A percentile compares a stretch with the other conserved stretches of the same genome.
Evolutionary conservation across 2,329 filamentous ascomycete species (phyloP).

Genomic region (Xylariales sp.): DNA sequence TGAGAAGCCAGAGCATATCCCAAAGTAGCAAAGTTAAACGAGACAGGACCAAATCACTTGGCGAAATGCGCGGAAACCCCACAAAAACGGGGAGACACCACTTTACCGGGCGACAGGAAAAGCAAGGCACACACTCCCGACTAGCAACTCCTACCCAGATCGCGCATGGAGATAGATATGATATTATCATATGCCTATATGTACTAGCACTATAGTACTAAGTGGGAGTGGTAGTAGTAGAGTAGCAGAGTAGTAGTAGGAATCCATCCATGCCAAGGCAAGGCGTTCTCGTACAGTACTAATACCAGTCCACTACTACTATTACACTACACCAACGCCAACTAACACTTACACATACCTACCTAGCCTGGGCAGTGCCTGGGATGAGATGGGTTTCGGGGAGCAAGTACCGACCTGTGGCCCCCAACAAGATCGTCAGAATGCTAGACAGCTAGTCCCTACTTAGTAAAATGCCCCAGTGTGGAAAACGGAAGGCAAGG

Average conservation of each 20-base stretch:
- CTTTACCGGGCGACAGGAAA: too few species aligned
- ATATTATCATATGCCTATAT: too few species aligned
- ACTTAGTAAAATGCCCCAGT: constrained; percentile 11
- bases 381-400: constrained; percentile 5
- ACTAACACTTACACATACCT: too few species aligned
- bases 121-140: constrained; percentile 31
- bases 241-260: neutral
- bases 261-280: constrained; percentile 1
- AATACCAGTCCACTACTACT: neutral
- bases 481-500: neutral
- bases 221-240: too few species aligned
- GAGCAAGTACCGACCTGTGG: constrained; percentile 28
- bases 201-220: too few species aligned
- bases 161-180: constrained; percentile 1
- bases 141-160: constrained; percentile 10
- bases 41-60: constrained; percentile 22
- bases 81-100: constrained; percentile 20
- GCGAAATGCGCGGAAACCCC: constrained; percentile 12
- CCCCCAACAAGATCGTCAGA: constrained; percentile 24
- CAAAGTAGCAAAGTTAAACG: constrained; percentile 36
- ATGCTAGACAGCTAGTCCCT: neutral
- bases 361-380: neutral
- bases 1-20: constrained; percentile 12
- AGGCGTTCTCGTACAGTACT: constrained; percentile 21
- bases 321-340: too few species aligned